Evolutionary conservation across 345 rosid genomes (phyloP).

Genomic region (Citrus australasica): DNA sequence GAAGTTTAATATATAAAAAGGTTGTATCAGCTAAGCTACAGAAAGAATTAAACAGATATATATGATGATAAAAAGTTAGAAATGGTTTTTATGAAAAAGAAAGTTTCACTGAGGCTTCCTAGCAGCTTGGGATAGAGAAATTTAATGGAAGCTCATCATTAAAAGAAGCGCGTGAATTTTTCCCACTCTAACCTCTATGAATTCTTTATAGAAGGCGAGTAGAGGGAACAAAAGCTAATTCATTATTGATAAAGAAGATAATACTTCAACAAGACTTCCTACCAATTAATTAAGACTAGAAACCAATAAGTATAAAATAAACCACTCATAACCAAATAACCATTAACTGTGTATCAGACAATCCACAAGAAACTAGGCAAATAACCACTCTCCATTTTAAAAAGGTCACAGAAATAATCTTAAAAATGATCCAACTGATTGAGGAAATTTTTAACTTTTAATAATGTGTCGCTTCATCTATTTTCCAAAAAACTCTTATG

Average conservation of each 20-base stretch:
- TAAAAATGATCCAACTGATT: neutral
- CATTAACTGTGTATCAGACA: neutral
- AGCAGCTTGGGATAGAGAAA: neutral
- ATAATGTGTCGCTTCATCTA: neutral
- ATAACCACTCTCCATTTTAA: neutral
- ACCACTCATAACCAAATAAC: neutral
- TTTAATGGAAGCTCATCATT: neutral
- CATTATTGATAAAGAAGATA: neutral
- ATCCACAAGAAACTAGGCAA: neutral
- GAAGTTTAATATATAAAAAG: neutral
- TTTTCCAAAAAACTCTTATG: neutral
- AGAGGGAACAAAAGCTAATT: neutral
- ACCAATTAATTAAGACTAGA: neutral
- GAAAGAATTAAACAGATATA: neutral
- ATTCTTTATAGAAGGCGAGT: neutral
- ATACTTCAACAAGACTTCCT: neutral
- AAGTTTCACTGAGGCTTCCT: neutral
- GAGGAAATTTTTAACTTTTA: neutral
- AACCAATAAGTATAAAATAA: neutral
- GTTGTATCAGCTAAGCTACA: neutral
- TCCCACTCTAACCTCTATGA: neutral
- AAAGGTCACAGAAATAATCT: neutral
- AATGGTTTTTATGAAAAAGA: neutral
- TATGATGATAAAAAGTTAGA: neutral
- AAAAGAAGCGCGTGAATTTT: neutral